Evolutionary conservation across 495 filamentous ascomycete species (phyloP), one percentile per base, ranked within the genome.

Genomic region (Sabuloglossum arenarium): DNA sequence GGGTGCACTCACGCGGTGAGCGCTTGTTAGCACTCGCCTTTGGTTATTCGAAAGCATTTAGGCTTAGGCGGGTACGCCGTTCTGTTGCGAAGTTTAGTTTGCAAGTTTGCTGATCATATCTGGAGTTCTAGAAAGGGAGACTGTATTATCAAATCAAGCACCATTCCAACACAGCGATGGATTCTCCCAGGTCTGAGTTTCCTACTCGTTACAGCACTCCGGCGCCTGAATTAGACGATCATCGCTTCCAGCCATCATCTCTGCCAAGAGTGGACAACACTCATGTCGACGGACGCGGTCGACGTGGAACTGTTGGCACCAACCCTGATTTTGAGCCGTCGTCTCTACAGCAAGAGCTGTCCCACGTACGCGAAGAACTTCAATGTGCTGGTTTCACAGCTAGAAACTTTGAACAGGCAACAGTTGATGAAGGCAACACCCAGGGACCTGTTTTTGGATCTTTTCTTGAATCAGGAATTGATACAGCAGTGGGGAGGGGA

Each of bases 151-250:
- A 21, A 43, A 5, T n/a, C 3, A 43, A 43, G 39, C 0, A n/a
- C 3, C 19, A 12, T 43, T 43, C 39, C n/a, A 39, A 9, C n/a
- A 34, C 34, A 28, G 39, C 58, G 62, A 70, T 75, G 61, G 79
- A 83, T 58, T 75, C 79, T 53, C 76, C 79, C 55, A 69, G 70
- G 50, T 82, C 81, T 37, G 80, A 82, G 61, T 72, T 65, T 58
- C 69, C 75, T 54, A 79, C 77, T 55, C 68, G 78, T 60, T 79
- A 76, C 70, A 85, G 82, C 65, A 86, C 85, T 46, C 86, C 90
- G 1, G 85, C 88, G 24, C 82, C 85, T 53, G 87, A 94, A 63
- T 73, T 97, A 11, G 91, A 98, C 66, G 91, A 97, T 64, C 88
- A 97, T 70, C 86, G 88, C 47, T 75, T 83, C 64, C 88, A 95